Conservation (phyloP, 2,329 filamentous ascomycete genomes). For the Penicillium brevicompactum region DNA sequence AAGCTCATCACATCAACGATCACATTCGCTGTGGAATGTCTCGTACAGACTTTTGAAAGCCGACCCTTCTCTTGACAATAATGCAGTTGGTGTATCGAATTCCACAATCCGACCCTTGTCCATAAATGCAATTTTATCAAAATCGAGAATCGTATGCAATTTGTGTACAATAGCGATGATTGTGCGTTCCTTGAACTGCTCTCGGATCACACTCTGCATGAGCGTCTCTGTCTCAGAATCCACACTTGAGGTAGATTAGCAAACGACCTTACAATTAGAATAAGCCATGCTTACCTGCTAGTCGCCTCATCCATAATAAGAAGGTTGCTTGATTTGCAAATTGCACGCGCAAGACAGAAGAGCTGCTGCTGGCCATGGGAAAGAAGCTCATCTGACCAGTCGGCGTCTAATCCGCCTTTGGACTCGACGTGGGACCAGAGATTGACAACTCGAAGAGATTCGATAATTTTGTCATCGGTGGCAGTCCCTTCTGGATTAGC, state of each 20-base stretch:
- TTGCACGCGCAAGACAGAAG: constrained; percentile 59
- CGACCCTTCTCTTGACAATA: constrained; percentile 19
- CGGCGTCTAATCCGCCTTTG: constrained; percentile 31
- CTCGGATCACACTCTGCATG: constrained; percentile 56
- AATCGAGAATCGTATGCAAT: constrained; percentile 41
- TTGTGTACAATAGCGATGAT: constrained; percentile 58
- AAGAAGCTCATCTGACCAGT: constrained; percentile 41
- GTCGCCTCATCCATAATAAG: constrained; percentile 27
- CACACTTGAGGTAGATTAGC: constrained; percentile 41
- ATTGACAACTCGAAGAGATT: constrained; percentile 27
- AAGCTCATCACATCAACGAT: not conserved
- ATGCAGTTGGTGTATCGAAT: constrained; percentile 19
- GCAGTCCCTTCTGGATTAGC: constrained; percentile 11
- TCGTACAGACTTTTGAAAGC: constrained; percentile 21
- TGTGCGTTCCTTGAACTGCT: constrained; percentile 55
- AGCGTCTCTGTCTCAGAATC: constrained; percentile 56
- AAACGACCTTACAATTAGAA: not conserved
- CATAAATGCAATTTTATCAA: constrained; percentile 31
- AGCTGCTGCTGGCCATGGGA: constrained; percentile 60
- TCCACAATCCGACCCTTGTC: constrained; percentile 29
- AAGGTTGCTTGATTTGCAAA: constrained; percentile 44
- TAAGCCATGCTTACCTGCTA: constrained; percentile 17
- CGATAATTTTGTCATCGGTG: constrained; percentile 25
- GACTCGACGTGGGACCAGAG: constrained; percentile 30
- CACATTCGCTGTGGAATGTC: constrained; percentile 3